phyloP scores from a whole-genome alignment of 2,329 filamentous ascomycete genomes.

The Zymoseptoria passerinii region DNA sequence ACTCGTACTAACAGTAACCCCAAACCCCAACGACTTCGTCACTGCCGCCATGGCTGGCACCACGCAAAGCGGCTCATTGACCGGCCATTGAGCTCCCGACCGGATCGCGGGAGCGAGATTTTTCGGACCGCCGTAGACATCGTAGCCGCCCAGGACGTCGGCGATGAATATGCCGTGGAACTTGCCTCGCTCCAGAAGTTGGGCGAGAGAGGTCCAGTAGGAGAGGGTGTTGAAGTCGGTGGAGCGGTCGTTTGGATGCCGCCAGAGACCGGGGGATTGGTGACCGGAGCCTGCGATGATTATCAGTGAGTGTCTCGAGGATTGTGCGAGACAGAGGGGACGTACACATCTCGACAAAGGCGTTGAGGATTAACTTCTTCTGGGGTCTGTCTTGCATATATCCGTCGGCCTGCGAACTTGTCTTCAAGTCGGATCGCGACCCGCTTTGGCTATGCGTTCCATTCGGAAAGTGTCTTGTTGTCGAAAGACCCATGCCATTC shows the following conservation, averaged over 20 bases:
- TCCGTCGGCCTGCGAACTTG: background rate
- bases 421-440: background rate
- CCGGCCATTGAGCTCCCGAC: slow-evolving; percentile 60
- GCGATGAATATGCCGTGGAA: slow-evolving; percentile 62
- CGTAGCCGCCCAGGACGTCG: slow-evolving; percentile 58
- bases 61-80: slow-evolving; percentile 59
- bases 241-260: slow-evolving; percentile 57
- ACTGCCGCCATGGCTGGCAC: slow-evolving; percentile 60
- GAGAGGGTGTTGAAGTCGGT: slow-evolving; percentile 52
- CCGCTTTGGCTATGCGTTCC: background rate
- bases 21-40: slow-evolving; percentile 59
- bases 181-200: slow-evolving; percentile 52
- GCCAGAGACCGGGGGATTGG: slow-evolving; percentile 52
- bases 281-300: slow-evolving; percentile 38
- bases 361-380: slow-evolving; percentile 36
- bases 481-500: background rate
- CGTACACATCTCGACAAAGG: slow-evolving; percentile 30
- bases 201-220: slow-evolving; percentile 54
- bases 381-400: slow-evolving; percentile 14
- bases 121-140: slow-evolving; percentile 57
- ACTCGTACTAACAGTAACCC: slow-evolving; percentile 58
- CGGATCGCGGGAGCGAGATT: slow-evolving; percentile 53
- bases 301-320: background rate
- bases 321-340: background rate
- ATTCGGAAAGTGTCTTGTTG: background rate